Base-by-base conservation (phyloP, 768 basidiomycete genomes). In the Collybia mongolica region DNA sequence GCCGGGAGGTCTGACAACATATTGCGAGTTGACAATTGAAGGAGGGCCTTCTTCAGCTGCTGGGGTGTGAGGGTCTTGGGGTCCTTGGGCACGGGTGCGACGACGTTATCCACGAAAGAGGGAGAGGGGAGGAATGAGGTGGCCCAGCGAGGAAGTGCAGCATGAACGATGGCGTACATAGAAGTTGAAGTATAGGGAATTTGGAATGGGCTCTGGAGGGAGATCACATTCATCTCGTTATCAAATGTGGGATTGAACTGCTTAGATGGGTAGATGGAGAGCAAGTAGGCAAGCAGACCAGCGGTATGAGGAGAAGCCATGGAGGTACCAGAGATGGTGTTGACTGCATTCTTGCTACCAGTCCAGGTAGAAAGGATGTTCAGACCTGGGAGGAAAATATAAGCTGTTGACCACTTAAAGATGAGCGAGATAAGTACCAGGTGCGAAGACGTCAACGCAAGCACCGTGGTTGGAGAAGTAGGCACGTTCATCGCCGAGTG, bases 291-390 rank as follows among this genome's bases (percentile, higher is more conserved):
- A 45, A 92, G 72, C 47, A 97, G 72, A 57, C 96, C 96, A 50
- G 90, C 90, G 38, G 82, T 84, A 72, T 96, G 94, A 40, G 96
- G 96, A 6, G 90, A 90, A 12, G 95, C 94, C 93, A 97, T 97
- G 14, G 90, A 93, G 6, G 93, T 94, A 38, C 93, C 93, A 0
- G 90, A 93, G 57, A 97, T 81, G 7, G 86, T 90, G 59, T 84
- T 82, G 43, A 75, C 76, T n/a, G 89, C 81, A 4, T 54, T 63
- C 51, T 64, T 66, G 52, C 81, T 77, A 26, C 84, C 84, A 52
- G 78, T 92, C 75, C 83, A 97, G 47, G 91, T 96, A 32, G 90
- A 95, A 2, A 88, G 73, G 65, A 98, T 96, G 76, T 93, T 93
- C 54, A 95, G 72, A 53, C 90, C 81, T 76, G 35, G 2, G 43